A percentile compares a stretch with the other conserved stretches of the same genome.
These are phyloP conservation scores for Phragmites australis DNA, from an alignment of 176 grass and related monocot species.

Conservation along the genomic window DNA sequence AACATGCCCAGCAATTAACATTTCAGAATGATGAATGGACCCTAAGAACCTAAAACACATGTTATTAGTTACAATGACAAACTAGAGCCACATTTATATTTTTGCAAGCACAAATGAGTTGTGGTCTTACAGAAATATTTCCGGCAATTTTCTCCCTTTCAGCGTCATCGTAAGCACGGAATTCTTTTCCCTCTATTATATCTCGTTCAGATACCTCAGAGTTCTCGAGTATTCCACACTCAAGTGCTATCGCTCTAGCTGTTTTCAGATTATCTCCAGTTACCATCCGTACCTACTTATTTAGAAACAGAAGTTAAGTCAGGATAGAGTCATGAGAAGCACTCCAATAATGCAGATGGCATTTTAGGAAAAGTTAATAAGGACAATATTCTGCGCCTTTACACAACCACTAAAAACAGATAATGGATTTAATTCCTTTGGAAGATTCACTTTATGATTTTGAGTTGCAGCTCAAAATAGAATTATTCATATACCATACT, in stretches of 20 bases:
- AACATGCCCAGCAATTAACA: conserved; percentile 17
- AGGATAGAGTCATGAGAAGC: conserved; percentile 6
- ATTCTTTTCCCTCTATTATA: conserved; percentile 79
- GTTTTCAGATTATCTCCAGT: conserved; percentile 98
- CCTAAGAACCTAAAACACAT: background rate
- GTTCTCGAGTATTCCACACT: conserved; percentile 82
- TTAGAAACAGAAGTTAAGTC: conserved; percentile 19
- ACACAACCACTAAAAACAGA: conserved; percentile 17
- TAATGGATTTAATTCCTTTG: conserved; percentile 20
- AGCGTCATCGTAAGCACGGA: conserved; percentile 54
- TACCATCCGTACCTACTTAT: conserved; percentile 87
- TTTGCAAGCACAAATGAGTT: conserved; percentile 20
- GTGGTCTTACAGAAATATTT: conserved; percentile 61
- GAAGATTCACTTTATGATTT: conserved; percentile 13
- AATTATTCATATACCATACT: background rate
- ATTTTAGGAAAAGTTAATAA: conserved; percentile 3
- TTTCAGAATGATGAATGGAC: conserved; percentile 15
- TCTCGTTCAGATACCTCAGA: conserved; percentile 34
- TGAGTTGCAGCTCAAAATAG: background rate
- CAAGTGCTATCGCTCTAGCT: conserved; percentile 87
- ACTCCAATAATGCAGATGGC: background rate
- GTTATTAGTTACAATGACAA: conserved; percentile 11
- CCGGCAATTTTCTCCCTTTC: conserved; percentile 56
- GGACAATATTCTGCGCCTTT: background rate
- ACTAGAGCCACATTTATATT: conserved; percentile 6